A percentile compares a stretch with the other conserved stretches of the same genome.
Conservation (phyloP, 2,329 filamentous ascomycete species). For the Rhynchosporium agropyri region DNA sequence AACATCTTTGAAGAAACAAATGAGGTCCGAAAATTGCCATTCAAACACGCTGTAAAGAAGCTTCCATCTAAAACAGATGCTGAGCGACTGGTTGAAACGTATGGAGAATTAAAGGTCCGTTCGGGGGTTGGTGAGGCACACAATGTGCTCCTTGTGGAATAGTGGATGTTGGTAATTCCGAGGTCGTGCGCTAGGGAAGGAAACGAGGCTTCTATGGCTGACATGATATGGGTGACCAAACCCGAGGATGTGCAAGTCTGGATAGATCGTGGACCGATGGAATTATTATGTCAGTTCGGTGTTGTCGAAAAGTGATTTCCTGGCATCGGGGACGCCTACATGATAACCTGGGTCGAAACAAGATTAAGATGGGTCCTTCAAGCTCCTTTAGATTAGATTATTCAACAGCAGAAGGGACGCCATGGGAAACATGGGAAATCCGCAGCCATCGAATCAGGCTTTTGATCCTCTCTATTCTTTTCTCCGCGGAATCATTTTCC, state of each 20-base stretch:
- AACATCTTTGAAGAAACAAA: conserved; percentile 16
- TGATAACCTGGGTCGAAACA: not conserved
- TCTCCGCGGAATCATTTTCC: conserved; percentile 13
- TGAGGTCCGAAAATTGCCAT: conserved; percentile 16
- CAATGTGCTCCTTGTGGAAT: conserved; percentile 43
- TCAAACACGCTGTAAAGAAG: conserved; percentile 13
- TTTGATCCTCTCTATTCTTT: not conserved
- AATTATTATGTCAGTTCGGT: conserved; percentile 18
- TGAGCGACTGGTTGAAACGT: conserved; percentile 19
- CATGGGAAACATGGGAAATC: too few relatives aligned
- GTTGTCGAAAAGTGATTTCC: not conserved
- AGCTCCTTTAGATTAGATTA: too few relatives aligned
- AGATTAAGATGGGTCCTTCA: too few relatives aligned
- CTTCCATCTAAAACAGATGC: conserved; percentile 19
- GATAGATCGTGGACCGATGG: conserved; percentile 35
- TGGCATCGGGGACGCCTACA: not conserved
- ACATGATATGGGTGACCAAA: conserved; percentile 41
- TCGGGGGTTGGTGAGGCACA: conserved; percentile 30
- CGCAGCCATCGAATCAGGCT: too few relatives aligned
- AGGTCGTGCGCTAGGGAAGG: conserved; percentile 38
- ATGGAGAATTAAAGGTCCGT: conserved; percentile 25
- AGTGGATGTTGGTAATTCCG: conserved; percentile 44
- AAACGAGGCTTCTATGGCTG: conserved; percentile 44
- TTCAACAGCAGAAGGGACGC: too few relatives aligned
- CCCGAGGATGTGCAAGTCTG: conserved; percentile 37